Evolutionary conservation across 768 basidiomycete species (phyloP).

Genomic region (Serendipita sp.): DNA sequence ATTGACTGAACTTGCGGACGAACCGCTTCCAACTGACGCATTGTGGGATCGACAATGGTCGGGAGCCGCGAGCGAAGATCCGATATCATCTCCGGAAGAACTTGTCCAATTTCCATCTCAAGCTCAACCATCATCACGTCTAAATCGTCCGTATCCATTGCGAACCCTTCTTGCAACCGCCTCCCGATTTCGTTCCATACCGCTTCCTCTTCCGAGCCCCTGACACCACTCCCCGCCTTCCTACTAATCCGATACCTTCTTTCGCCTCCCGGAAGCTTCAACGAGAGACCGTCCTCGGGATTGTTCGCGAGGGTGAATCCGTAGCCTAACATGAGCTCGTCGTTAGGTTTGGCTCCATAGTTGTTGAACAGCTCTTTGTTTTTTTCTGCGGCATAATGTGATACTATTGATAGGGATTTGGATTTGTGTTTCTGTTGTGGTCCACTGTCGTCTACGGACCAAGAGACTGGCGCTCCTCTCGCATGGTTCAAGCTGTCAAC

Average conservation of each 20-base stretch:
- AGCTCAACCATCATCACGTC: constrained; percentile 20
- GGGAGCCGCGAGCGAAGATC: constrained; percentile 36
- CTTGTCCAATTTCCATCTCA: constrained; percentile 48
- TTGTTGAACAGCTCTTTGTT: constrained; percentile 69
- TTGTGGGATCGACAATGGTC: constrained; percentile 8
- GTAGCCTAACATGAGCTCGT: constrained; percentile 80
- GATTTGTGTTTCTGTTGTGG: constrained; percentile 8
- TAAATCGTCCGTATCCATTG: constrained; percentile 17
- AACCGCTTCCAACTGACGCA: neutral
- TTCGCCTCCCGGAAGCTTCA: constrained; percentile 46
- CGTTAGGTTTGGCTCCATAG: constrained; percentile 81
- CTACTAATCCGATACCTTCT: constrained; percentile 9
- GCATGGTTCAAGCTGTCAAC: constrained; percentile 78
- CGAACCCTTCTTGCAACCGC: constrained; percentile 37
- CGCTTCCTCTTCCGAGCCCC: constrained; percentile 30
- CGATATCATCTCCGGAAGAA: constrained; percentile 51
- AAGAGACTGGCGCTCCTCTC: constrained; percentile 64
- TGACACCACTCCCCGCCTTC: constrained; percentile 11
- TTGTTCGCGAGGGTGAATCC: constrained; percentile 71
- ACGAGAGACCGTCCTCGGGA: constrained; percentile 70
- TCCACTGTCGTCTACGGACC: constrained; percentile 34
- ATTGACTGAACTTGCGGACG: neutral
- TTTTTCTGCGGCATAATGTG: constrained; percentile 26
- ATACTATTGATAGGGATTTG: constrained; percentile 32
- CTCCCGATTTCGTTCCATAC: constrained; percentile 39